These are phyloP conservation scores for Alternaria burnsii DNA, from an alignment of 2,329 filamentous ascomycete species.

Conservation along the genomic window DNA sequence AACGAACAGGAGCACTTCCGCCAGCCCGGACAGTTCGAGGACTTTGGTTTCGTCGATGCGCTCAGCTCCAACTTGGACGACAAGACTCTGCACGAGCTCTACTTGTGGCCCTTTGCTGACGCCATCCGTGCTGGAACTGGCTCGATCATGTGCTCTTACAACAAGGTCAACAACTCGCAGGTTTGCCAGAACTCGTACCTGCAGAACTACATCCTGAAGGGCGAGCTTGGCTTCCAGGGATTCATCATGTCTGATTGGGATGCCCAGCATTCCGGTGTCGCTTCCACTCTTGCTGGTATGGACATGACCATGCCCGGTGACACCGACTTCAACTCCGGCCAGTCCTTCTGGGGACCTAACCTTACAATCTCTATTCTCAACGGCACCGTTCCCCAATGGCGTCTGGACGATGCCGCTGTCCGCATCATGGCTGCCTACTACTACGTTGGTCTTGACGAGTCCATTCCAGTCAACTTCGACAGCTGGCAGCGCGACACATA, in stretches of 20 bases:
- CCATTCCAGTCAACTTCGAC: constrained; percentile 78
- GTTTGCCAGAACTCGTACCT: constrained; percentile 80
- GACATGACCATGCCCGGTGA: constrained; percentile 90
- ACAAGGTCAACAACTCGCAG: constrained; percentile 83
- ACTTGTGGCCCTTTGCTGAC: constrained; percentile 67
- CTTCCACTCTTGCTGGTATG: constrained; percentile 74
- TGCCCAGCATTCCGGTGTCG: constrained; percentile 75
- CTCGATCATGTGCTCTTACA: constrained; percentile 69
- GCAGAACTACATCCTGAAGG: constrained; percentile 79
- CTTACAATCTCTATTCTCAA: constrained; percentile 88
- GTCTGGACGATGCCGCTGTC: constrained; percentile 90
- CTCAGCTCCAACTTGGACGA: constrained; percentile 70
- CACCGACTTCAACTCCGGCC: constrained; percentile 75
- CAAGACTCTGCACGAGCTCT: constrained; percentile 69
- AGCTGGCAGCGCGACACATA: constrained; percentile 84
- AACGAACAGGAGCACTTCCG: constrained; percentile 73
- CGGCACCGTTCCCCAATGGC: constrained; percentile 85
- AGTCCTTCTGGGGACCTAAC: constrained; percentile 84
- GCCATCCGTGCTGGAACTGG: constrained; percentile 61
- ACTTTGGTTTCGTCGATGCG: constrained; percentile 69
- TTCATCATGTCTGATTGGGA: constrained; percentile 74
- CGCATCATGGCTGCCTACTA: constrained; percentile 77
- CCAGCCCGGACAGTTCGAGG: constrained; percentile 65
- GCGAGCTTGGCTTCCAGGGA: constrained; percentile 77
- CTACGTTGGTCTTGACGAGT: constrained; percentile 66